phyloP scores from a whole-genome alignment of 192 early-diverging fungal species.

The Coemansia guatemalensis region DNA sequence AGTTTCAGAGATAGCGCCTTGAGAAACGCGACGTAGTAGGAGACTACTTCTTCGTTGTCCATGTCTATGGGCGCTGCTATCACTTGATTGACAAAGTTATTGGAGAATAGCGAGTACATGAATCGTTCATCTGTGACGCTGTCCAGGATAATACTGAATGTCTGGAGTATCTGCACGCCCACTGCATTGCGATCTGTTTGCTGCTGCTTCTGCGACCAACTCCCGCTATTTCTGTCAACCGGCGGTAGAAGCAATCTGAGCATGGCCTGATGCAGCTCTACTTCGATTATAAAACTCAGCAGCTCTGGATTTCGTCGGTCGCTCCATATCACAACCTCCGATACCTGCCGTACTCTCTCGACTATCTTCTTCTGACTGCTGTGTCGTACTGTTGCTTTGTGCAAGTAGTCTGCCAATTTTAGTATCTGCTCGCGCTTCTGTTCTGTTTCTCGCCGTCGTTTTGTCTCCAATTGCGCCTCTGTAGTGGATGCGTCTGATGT shows the following conservation, averaged over 20 bases:
- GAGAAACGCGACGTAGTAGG: conserved; percentile 68
- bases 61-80: conserved; percentile 59
- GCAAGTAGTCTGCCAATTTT: conserved; percentile 23
- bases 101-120: conserved; percentile 64
- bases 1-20: conserved; percentile 69
- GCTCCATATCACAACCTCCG: conserved; percentile 45
- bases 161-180: conserved; percentile 50
- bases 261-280: conserved; percentile 34
- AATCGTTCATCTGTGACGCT: conserved; percentile 39
- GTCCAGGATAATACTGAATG: conserved; percentile 55
- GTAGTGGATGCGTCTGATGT: neutral
- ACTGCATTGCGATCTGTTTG: conserved; percentile 19
- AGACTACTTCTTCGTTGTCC: conserved; percentile 67
- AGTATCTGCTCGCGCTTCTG: conserved; percentile 20
- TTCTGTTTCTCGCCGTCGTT: conserved; percentile 4
- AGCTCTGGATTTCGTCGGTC: conserved; percentile 47
- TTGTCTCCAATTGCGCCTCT: neutral
- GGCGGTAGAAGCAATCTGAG: conserved; percentile 22
- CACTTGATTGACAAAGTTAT: conserved; percentile 73
- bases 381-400: conserved; percentile 10
- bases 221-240: no score
- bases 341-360: conserved; percentile 41
- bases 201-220: neutral
- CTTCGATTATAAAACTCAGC: conserved; percentile 35
- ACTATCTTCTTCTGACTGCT: conserved; percentile 25